These are phyloP conservation scores for Macrolepiota fuliginosa DNA, from an alignment of 768 basidiomycete genomes.

Conservation along the genomic window DNA sequence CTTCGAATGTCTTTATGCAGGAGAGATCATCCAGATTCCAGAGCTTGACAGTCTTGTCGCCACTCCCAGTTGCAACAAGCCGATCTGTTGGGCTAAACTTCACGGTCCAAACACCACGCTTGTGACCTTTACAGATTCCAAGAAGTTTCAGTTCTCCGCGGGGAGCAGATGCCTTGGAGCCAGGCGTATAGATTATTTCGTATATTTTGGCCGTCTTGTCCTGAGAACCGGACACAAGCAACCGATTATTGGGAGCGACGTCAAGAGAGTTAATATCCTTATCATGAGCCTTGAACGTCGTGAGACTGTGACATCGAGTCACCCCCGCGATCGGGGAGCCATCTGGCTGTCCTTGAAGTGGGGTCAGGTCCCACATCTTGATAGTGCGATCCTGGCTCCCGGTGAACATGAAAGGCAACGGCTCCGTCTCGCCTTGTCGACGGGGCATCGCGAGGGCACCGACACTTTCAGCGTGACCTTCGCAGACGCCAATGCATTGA, in stretches of 20 bases:
- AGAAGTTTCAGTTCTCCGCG: conserved; percentile 71
- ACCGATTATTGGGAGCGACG: conserved; percentile 81
- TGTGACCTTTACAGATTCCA: conserved; percentile 94
- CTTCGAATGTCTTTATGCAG: conserved; percentile 96
- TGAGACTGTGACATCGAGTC: conserved; percentile 68
- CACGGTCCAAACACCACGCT: conserved; percentile 94
- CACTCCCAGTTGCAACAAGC: conserved; percentile 89
- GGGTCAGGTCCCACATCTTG: conserved; percentile 95
- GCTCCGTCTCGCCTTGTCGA: conserved; percentile 25
- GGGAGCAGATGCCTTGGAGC: conserved; percentile 36
- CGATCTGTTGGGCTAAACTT: conserved; percentile 83
- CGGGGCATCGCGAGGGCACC: conserved; percentile 88
- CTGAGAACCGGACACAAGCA: conserved; percentile 93
- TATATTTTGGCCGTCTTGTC: conserved; percentile 94
- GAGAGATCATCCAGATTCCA: conserved; percentile 95
- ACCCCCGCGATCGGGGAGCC: conserved; percentile 20
- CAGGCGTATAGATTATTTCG: conserved; percentile 57
- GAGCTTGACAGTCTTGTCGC: conserved; percentile 90
- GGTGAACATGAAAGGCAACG: conserved; percentile 78
- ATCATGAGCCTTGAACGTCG: conserved; percentile 90
- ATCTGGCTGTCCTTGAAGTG: conserved; percentile 32
- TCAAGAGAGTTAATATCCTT: conserved; percentile 99
- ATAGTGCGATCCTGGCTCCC: conserved; percentile 97
- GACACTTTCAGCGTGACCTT: conserved; percentile 93
- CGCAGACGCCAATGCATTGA: conserved; percentile 81